A percentile compares a stretch with the other conserved stretches of the same genome.
Conservation (phyloP, 2,329 filamentous ascomycete genomes). For the Stagonosporopsis chrysanthemi region DNA sequence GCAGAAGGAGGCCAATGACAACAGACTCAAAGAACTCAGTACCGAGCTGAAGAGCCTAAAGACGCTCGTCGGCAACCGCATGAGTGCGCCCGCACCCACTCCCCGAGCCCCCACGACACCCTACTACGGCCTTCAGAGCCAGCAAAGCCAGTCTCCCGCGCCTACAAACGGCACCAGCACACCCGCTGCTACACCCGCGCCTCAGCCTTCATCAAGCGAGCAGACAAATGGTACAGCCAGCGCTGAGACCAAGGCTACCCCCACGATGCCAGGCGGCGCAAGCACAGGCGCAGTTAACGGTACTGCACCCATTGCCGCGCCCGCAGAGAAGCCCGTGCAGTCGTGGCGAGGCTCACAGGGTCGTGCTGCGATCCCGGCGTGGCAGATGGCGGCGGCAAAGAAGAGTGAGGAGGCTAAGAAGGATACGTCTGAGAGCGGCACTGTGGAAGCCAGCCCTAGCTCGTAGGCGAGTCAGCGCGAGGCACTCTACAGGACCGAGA, state of each 20-base stretch:
- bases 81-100: slow-evolving; percentile 48
- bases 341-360: slow-evolving; percentile 32
- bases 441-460: slow-evolving; percentile 41
- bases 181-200: slow-evolving; percentile 23
- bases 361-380: slow-evolving; percentile 59
- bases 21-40: slow-evolving; percentile 82
- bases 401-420: slow-evolving; percentile 55
- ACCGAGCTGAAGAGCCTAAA: slow-evolving; percentile 91
- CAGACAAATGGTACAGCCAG: slow-evolving; percentile 27
- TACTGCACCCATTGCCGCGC: slow-evolving; percentile 25
- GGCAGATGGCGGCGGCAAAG: slow-evolving; percentile 62
- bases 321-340: slow-evolving; percentile 37
- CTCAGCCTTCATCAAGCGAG: slow-evolving; percentile 23
- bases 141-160: slow-evolving; percentile 27
- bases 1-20: slow-evolving; percentile 84
- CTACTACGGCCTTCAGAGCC: slow-evolving; percentile 32
- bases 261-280: slow-evolving; percentile 18
- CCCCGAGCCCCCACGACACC: slow-evolving; percentile 33
- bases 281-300: slow-evolving; percentile 19
- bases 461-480: slow-evolving; percentile 22
- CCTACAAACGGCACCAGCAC: slow-evolving; percentile 40
- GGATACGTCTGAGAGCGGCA: slow-evolving; percentile 51
- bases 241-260: slow-evolving; percentile 32
- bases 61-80: slow-evolving; percentile 75
- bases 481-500: neutral